Conservation (phyloP, 2,329 filamentous ascomycete genomes). For the Fusarium burgessii region DNA sequence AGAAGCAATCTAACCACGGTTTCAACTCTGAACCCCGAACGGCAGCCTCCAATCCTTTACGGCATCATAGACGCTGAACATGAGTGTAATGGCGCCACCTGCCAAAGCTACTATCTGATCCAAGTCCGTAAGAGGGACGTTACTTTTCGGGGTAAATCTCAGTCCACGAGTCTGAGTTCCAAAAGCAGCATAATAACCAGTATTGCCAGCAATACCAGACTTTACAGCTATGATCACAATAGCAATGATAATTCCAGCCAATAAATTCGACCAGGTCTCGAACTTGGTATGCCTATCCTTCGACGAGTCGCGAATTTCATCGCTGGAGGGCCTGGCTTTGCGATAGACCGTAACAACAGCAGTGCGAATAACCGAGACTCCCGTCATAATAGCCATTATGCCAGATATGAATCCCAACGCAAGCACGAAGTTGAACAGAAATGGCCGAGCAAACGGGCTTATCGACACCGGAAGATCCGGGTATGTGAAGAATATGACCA, state of each 20-base stretch:
- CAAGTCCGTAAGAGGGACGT: background rate
- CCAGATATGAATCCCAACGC: background rate
- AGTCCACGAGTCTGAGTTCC: background rate
- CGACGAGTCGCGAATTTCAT: rapidly evolving
- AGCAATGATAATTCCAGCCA: background rate
- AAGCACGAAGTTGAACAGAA: background rate
- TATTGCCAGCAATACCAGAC: background rate
- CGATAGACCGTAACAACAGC: background rate
- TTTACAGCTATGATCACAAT: background rate
- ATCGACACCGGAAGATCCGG: background rate
- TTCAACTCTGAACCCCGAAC: rapidly evolving
- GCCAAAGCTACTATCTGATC: background rate
- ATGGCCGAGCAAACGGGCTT: background rate
- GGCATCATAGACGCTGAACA: background rate
- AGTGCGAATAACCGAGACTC: background rate
- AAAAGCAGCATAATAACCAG: background rate
- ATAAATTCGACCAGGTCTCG: background rate
- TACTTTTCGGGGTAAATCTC: background rate
- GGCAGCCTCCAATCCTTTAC: background rate
- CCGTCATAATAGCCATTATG: background rate
- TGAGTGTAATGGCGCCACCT: background rate
- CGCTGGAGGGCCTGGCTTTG: background rate
- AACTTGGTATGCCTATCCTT: background rate
- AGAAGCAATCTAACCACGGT: too few relatives aligned
- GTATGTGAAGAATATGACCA: background rate